phyloP scores from a whole-genome alignment of 352 stramenopile genomes.

The Globisporangium takayamanum region DNA sequence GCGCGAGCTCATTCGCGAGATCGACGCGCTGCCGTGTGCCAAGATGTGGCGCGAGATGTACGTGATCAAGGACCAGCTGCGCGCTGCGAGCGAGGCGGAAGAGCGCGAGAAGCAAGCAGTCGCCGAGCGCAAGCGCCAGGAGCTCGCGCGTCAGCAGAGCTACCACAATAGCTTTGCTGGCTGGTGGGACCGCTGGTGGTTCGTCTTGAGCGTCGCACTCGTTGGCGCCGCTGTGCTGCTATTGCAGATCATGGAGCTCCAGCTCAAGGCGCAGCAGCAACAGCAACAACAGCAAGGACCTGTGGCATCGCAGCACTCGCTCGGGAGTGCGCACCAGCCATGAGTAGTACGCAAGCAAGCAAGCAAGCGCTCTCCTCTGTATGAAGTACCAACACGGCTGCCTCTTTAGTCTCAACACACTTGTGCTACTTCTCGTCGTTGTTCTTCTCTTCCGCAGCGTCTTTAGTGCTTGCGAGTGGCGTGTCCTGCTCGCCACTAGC shows the following conservation, averaged over 20 bases:
- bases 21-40: conserved; percentile 29
- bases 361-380: not conserved
- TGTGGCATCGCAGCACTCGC: too few relatives aligned
- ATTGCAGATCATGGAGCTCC: conserved; percentile 13
- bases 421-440: conserved; percentile 9
- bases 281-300: not conserved
- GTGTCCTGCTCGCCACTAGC: not conserved
- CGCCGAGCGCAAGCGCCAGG: conserved; percentile 3
- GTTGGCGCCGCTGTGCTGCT: conserved; percentile 6
- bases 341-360: not conserved
- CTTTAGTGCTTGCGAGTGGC: conserved; percentile 7
- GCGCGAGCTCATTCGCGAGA: conserved; percentile 28
- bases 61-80: conserved; percentile 35
- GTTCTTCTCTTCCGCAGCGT: conserved; percentile 16
- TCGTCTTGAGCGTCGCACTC: conserved; percentile 10
- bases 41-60: conserved; percentile 28
- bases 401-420: not conserved
- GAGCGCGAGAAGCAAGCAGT: not conserved
- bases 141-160: not conserved
- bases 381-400: not conserved
- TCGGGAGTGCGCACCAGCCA: too few relatives aligned
- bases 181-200: conserved; percentile 19
- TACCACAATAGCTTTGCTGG: conserved; percentile 10
- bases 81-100: conserved; percentile 7
- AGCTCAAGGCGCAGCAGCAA: conserved; percentile 1